Conservation (phyloP, 495 filamentous ascomycete genomes). For the Penicillium desertorum region DNA sequence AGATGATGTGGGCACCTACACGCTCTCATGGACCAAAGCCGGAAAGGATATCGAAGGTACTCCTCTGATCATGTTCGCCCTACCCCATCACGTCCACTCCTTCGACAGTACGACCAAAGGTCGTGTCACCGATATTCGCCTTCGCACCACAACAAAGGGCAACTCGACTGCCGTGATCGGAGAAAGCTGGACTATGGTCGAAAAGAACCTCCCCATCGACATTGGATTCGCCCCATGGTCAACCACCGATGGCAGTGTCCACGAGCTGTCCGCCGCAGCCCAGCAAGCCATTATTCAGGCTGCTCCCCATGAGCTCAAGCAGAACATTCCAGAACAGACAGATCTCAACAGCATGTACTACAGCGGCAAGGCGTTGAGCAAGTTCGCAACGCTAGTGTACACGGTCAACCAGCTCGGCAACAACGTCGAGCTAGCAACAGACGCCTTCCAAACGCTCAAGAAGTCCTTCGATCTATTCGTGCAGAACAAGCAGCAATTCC, state of each 20-base stretch:
- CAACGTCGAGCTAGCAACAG: slow-evolving; percentile 57
- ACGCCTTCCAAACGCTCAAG: slow-evolving; percentile 68
- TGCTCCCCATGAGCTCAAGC: slow-evolving; percentile 63
- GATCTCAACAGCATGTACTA: slow-evolving; percentile 93
- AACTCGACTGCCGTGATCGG: slow-evolving; percentile 68
- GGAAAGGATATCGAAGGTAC: slow-evolving; percentile 51
- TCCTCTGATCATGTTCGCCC: slow-evolving; percentile 76
- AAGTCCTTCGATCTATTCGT: slow-evolving; percentile 72
- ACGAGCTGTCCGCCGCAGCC: slow-evolving; percentile 50
- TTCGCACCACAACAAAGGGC: slow-evolving; percentile 88
- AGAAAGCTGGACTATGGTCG: slow-evolving; percentile 77
- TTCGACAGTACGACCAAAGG: slow-evolving; percentile 61
- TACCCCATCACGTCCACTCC: slow-evolving; percentile 80
- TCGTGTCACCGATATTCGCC: slow-evolving; percentile 55
- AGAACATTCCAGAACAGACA: slow-evolving; percentile 68
- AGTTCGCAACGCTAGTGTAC: slow-evolving; percentile 76
- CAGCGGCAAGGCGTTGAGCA: slow-evolving; percentile 86
- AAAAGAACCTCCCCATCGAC: slow-evolving; percentile 65
- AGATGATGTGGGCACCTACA: slow-evolving; percentile 66
- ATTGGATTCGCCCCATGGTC: slow-evolving; percentile 80
- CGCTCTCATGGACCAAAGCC: slow-evolving; percentile 64
- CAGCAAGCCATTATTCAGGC: slow-evolving; percentile 56
- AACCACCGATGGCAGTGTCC: slow-evolving; percentile 48
- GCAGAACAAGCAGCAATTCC: slow-evolving; percentile 72
- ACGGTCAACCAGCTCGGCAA: slow-evolving; percentile 64